These are phyloP conservation scores for Micractinium conductrix DNA, from an alignment of 139 green algal genomes.

Conservation along the genomic window DNA sequence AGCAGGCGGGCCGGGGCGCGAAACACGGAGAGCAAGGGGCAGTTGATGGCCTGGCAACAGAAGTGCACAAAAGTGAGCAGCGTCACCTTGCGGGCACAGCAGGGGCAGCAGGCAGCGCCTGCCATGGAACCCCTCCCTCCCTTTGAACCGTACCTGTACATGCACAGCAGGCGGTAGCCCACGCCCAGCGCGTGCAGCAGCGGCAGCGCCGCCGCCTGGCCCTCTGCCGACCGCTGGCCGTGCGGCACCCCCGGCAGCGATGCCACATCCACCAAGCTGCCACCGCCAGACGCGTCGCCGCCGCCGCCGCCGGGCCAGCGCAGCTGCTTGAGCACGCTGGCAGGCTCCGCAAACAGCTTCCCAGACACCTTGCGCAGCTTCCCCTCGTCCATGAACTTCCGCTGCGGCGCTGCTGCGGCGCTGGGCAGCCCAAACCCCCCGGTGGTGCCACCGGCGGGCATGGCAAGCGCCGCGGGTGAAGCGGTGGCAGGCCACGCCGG, in stretches of 20 bases:
- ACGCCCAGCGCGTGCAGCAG: constrained; percentile 71
- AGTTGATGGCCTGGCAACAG: too few species aligned
- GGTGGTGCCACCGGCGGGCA: background rate
- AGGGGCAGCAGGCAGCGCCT: too few species aligned
- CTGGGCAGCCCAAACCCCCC: background rate
- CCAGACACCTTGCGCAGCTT: constrained; percentile 58
- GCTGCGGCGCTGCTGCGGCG: background rate
- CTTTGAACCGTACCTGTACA: constrained; percentile 78
- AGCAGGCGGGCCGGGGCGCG: background rate
- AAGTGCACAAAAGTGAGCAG: too few species aligned
- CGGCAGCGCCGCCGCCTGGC: constrained; percentile 48
- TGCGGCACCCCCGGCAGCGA: constrained; percentile 5
- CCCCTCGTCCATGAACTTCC: constrained; percentile 63
- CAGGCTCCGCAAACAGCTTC: constrained; percentile 49
- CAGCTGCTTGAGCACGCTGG: constrained; percentile 36
- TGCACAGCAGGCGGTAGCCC: constrained; percentile 69
- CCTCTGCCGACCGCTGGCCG: constrained; percentile 6
- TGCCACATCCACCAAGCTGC: background rate
- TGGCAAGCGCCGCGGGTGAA: background rate
- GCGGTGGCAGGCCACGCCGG: constrained; percentile 11
- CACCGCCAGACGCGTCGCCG: constrained; percentile 33
- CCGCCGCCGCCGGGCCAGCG: constrained; percentile 26
- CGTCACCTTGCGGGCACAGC: too few species aligned
- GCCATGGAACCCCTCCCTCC: too few species aligned
- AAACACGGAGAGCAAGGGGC: too few species aligned